Evolutionary conservation across 2,329 filamentous ascomycete species (phyloP).

Genomic region (Sarocladiaceae sp.): DNA sequence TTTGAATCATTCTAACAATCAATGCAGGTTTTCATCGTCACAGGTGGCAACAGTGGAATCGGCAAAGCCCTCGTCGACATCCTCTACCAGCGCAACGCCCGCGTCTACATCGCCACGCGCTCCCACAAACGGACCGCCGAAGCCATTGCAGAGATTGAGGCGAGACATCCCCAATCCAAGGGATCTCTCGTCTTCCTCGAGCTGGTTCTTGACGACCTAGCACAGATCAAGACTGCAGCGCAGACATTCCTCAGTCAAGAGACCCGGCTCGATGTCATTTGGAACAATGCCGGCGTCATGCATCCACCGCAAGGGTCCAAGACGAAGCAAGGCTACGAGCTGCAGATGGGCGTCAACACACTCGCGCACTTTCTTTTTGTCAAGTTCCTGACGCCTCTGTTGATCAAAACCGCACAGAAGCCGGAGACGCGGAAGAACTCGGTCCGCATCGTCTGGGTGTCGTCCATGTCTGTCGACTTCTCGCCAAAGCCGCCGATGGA

Average conservation of each 20-base stretch:
- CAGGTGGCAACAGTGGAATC: slow-evolving; percentile 26
- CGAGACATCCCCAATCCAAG: slow-evolving; percentile 21
- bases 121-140: slow-evolving; percentile 29
- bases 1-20: slow-evolving; percentile 17
- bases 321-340: slow-evolving; percentile 29
- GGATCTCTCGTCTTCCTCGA: slow-evolving; percentile 30
- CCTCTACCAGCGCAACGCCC: slow-evolving; percentile 42
- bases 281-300: slow-evolving; percentile 34
- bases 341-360: slow-evolving; percentile 30
- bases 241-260: slow-evolving; percentile 15
- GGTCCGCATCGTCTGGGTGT: slow-evolving; percentile 18
- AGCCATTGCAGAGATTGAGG: slow-evolving; percentile 34
- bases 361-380: slow-evolving; percentile 29
- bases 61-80: slow-evolving; percentile 42
- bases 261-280: slow-evolving; percentile 25
- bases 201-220: slow-evolving; percentile 30
- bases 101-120: slow-evolving; percentile 43
- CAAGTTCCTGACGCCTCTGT: slow-evolving; percentile 23
- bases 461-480: slow-evolving; percentile 14
- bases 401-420: slow-evolving; percentile 20
- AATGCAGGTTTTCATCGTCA: slow-evolving; percentile 45
- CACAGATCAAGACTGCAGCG: slow-evolving; percentile 20
- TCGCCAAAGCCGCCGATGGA: slow-evolving; percentile 9
- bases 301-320: slow-evolving; percentile 25
- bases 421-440: slow-evolving; percentile 19